phyloP scores from a whole-genome alignment of 306 rosid genomes.

The Begonia masoniana region DNA sequence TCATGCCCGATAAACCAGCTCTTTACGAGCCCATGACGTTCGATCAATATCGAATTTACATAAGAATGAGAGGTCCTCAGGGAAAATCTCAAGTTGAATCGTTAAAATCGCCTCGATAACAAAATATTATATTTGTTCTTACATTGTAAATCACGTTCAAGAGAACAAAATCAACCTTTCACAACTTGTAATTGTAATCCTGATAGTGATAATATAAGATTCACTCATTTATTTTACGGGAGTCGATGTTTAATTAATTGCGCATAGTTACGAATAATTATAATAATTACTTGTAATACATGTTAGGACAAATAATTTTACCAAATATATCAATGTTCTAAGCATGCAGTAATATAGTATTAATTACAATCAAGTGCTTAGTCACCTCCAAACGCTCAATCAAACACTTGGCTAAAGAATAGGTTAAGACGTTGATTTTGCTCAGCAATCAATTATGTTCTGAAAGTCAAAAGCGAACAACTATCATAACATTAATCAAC shows the following conservation, averaged over 20 bases:
- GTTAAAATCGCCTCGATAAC: conserved; percentile 30
- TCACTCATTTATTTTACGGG: too few relatives aligned
- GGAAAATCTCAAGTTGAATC: conserved; percentile 87
- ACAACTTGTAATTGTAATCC: background rate
- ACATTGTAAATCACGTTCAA: background rate
- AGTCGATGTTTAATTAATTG: too few relatives aligned
- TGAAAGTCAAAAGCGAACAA: conserved; percentile 8
- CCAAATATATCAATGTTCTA: too few relatives aligned
- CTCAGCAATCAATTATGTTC: background rate
- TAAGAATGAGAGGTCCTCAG: conserved; percentile 59
- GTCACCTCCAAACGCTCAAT: too few relatives aligned
- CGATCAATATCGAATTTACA: conserved; percentile 71
- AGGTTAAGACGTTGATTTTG: background rate
- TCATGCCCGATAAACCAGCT: conserved; percentile 39
- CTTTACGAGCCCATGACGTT: conserved; percentile 62
- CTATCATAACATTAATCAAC: background rate
- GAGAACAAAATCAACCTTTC: background rate
- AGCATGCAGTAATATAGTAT: too few relatives aligned
- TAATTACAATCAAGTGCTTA: too few relatives aligned
- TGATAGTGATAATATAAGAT: background rate
- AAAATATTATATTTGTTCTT: background rate
- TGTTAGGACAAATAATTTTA: too few relatives aligned
- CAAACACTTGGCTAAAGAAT: too few relatives aligned
- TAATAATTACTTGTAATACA: too few relatives aligned
- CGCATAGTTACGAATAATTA: too few relatives aligned